These are phyloP conservation scores for Nepenthes mirabilis DNA, from an alignment of 148 eudicot genomes.

Conservation along the genomic window DNA sequence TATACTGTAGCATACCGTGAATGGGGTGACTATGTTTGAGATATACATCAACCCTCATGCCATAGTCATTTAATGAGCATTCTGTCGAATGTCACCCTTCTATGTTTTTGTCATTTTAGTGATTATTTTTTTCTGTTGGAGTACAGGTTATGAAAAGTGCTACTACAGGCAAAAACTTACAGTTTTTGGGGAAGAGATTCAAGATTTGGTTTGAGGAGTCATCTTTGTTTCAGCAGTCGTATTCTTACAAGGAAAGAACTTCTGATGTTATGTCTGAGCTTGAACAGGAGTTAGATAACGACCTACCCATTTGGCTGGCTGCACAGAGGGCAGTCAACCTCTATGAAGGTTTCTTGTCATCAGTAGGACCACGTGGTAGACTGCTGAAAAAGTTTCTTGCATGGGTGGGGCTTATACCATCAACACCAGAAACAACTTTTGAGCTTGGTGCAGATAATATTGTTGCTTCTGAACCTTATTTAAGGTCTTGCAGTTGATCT, in stretches of 20 bases:
- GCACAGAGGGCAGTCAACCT: slow-evolving; percentile 89
- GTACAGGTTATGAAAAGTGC: slow-evolving; percentile 30
- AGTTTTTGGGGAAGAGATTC: slow-evolving; percentile 28
- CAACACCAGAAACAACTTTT: slow-evolving; percentile 34
- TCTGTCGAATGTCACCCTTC: not conserved
- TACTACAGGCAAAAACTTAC: slow-evolving; percentile 22
- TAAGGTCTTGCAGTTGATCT: slow-evolving; percentile 32
- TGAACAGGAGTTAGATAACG: slow-evolving; percentile 29
- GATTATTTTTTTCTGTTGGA: not conserved
- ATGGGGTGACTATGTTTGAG: no score
- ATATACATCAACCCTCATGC: no score
- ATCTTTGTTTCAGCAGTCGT: slow-evolving; percentile 21
- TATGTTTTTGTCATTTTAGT: not conserved
- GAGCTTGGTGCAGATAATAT: slow-evolving; percentile 28
- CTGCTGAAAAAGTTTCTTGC: slow-evolving; percentile 60
- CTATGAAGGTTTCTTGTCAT: slow-evolving; percentile 81
- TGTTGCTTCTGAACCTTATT: slow-evolving; percentile 42
- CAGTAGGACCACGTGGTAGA: slow-evolving; percentile 80
- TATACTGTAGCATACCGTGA: no score
- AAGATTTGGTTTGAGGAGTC: slow-evolving; percentile 45
- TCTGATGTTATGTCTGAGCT: slow-evolving; percentile 17
- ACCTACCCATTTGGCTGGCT: slow-evolving; percentile 75
- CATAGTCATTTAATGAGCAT: no score
- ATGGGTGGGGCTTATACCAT: slow-evolving; percentile 52
- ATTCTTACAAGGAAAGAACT: slow-evolving; percentile 26